Percentiles rank a stretch among this genome's conserved stretches.
Conservation (phyloP, 2,329 filamentous ascomycete species). For the Beauveria pseudobassiana region DNA sequence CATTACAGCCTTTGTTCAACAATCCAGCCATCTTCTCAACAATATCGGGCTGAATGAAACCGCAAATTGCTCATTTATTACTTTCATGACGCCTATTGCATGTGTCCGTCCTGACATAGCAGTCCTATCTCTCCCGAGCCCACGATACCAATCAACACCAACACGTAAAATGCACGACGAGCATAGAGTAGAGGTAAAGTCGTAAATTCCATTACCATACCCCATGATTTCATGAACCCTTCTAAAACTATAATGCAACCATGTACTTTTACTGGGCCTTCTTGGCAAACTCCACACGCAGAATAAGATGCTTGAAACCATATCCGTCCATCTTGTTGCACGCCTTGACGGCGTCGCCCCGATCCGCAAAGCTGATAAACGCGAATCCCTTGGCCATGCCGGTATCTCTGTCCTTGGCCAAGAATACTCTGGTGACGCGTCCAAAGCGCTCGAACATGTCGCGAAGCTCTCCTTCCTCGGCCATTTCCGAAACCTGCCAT, state of each 20-base stretch:
- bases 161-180: background rate
- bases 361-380: conserved; percentile 94
- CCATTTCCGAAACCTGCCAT: conserved; percentile 82
- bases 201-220: conserved; percentile 9
- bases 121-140: background rate
- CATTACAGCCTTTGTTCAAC: background rate
- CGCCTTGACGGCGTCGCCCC: conserved; percentile 81
- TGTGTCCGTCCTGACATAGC: background rate
- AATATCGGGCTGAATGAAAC: background rate
- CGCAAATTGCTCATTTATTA: background rate
- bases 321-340: conserved; percentile 98
- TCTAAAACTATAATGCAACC: conserved; percentile 17
- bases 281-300: conserved; percentile 84
- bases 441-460: conserved; percentile 98
- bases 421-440: conserved; percentile 91
- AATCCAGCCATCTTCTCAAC: conserved; percentile 4
- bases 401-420: conserved; percentile 96
- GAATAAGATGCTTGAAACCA: conserved; percentile 80
- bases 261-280: conserved; percentile 44
- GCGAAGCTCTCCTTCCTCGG: conserved; percentile 89
- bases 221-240: background rate
- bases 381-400: conserved; percentile 96
- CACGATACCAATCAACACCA: background rate
- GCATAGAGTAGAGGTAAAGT: conserved; percentile 1
- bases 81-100: background rate